Conservation (phyloP, 306 rosid genomes). For the Spatholobus suberectus region DNA sequence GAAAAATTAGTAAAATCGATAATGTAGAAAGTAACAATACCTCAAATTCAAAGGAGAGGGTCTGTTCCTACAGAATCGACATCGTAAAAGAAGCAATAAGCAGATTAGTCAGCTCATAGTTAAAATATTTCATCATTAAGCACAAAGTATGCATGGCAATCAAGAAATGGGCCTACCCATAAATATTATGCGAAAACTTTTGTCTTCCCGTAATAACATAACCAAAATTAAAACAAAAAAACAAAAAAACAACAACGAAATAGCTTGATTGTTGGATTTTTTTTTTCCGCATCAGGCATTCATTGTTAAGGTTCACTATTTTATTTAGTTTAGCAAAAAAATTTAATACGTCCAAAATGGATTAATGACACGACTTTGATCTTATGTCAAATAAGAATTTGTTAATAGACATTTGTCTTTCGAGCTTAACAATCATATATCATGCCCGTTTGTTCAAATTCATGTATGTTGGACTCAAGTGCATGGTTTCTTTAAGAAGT, state of each 20-base stretch:
- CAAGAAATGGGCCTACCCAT: not conserved
- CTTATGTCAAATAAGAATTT: too few species aligned
- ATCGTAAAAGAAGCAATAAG: constrained; percentile 12
- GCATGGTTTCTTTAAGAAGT: not conserved
- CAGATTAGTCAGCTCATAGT: constrained; percentile 32
- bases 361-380: not conserved
- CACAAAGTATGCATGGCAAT: not conserved
- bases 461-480: not conserved
- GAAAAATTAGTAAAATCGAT: not conserved
- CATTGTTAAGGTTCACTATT: not conserved
- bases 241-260: too few species aligned
- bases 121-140: not conserved
- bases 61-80: constrained; percentile 45
- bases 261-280: not conserved
- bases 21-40: constrained; percentile 35
- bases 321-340: not conserved
- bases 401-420: too few species aligned
- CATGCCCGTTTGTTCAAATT: not conserved
- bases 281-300: too few species aligned
- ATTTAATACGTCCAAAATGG: not conserved
- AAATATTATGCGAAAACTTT: not conserved
- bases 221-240: not conserved
- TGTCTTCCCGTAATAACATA: not conserved
- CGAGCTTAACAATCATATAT: too few species aligned
- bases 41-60: constrained; percentile 57